Percentiles rank a stretch among this genome's conserved stretches.
Evolutionary conservation across 192 early-diverging fungal genomes (phyloP).

Genomic region (Coemansia sp.): DNA sequence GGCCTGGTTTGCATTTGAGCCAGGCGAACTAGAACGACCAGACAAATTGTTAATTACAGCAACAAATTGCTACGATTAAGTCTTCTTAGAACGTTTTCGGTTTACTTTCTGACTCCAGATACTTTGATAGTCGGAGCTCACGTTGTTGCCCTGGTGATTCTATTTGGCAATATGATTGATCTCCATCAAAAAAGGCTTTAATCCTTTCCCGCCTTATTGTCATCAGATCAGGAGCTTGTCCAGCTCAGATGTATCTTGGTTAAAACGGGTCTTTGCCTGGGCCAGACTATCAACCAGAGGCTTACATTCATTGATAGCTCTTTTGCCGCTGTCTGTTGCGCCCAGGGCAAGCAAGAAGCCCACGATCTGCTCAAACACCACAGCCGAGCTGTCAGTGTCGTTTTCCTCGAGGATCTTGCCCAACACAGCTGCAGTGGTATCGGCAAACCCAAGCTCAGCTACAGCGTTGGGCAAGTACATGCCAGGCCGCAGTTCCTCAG

Average conservation of each 20-base stretch:
- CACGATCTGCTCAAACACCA: constrained; percentile 33
- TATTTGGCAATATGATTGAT: no score
- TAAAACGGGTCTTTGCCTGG: constrained; percentile 10
- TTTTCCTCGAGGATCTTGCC: constrained; percentile 42
- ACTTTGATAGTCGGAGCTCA: no score
- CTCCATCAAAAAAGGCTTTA: no score
- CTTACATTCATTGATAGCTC: constrained; percentile 12
- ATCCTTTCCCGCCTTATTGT: no score
- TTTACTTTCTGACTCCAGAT: no score
- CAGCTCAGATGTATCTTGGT: constrained; percentile 15
- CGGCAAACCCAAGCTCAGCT: constrained; percentile 50
- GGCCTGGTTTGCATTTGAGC: no score
- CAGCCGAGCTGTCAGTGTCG: constrained; percentile 25
- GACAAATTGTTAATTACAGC: no score
- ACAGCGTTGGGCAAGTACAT: constrained; percentile 44
- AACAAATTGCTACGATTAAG: no score
- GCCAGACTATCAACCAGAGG: constrained; percentile 6
- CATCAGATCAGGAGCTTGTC: constrained; percentile 4
- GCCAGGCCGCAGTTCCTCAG: constrained; percentile 35
- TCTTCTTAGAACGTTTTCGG: no score
- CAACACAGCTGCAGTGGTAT: constrained; percentile 49
- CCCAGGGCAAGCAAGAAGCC: constrained; percentile 27
- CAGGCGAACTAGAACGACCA: no score
- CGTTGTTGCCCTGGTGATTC: no score
- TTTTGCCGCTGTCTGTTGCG: constrained; percentile 20